Base-by-base conservation (phyloP, 805 yeast species). In the Candida vartiovaarae region DNA sequence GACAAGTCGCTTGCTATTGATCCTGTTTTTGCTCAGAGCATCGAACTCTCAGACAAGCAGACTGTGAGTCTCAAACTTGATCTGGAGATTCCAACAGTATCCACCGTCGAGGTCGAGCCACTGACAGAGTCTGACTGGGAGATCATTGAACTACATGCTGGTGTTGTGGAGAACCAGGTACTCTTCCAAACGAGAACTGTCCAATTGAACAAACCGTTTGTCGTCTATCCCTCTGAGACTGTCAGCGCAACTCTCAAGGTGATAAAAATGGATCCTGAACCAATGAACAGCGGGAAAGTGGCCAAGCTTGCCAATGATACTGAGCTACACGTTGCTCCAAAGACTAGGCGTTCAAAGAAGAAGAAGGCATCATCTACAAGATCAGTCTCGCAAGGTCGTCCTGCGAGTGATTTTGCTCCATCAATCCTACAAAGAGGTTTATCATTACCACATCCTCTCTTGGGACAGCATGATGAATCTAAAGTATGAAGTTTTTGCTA, bases 121-220 rank as follows among this genome's bases (percentile, higher is more conserved):
- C 63, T 75, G 20, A 72, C 86, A 0, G 62, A 80, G 2, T 72
- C 82, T 5, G 99, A 91, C 58, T 91, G 97, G 97, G 97, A 90
- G 51, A 66, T 86, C 27, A 84, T 89, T 3, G 96, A 90, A 57
- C 62, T 84, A 3, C 85, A 91, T 61, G 91, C 95, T 2, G 78
- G 74, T 28, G 75, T 72, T 35, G 72, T 91, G 26, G 97, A 91
- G 57, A 76, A 79, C 38, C 76, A 76, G 49, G 71, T 90, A 53
- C 65, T 91, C 32, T 77, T 81, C 43, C 97, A 91, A 59, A 80
- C 95, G 1, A 69, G 97, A 46, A 83, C 90, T 40, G 84, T 89
- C 1, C 67, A 79, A 0, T 40, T 72, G 20, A 67, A 71, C 38
- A 89, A 82, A 49, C 63, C 67, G 2, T 64, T 90, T 40, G 74